phyloP scores from a whole-genome alignment of 306 rosid species.

The Casuarina glauca region DNA sequence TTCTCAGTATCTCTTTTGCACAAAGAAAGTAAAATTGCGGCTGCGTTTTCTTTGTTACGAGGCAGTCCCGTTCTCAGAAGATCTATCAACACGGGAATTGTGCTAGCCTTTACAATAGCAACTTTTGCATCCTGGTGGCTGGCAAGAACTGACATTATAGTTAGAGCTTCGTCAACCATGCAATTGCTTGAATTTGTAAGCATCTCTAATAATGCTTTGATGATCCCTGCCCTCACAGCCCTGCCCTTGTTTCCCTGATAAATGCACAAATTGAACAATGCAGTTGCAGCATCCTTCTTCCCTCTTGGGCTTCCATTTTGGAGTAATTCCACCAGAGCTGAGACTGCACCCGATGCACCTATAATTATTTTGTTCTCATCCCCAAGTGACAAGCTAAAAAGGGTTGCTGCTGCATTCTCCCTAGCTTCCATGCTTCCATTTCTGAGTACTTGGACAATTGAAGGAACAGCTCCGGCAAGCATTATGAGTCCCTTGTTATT shows the following conservation, averaged over 20 bases:
- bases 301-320: constrained; percentile 86
- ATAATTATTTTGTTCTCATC: constrained; percentile 94
- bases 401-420: constrained; percentile 95
- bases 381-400: constrained; percentile 89
- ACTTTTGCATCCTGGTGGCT: constrained; percentile 87
- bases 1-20: constrained; percentile 80
- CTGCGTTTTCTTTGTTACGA: constrained; percentile 83
- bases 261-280: constrained; percentile 87
- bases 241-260: constrained; percentile 97
- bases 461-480: constrained; percentile 96
- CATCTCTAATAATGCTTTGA: constrained; percentile 73
- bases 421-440: constrained; percentile 92
- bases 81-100: constrained; percentile 86
- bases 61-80: constrained; percentile 82
- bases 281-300: constrained; percentile 94
- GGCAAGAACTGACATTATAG: constrained; percentile 92
- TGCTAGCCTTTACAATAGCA: constrained; percentile 78
- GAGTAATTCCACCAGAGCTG: constrained; percentile 85
- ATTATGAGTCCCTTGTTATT: constrained; percentile 90
- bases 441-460: constrained; percentile 89
- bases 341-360: constrained; percentile 93
- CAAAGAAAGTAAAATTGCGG: constrained; percentile 85
- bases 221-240: constrained; percentile 79
- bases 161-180: constrained; percentile 89
- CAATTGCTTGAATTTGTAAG: constrained; percentile 75